phyloP scores from a whole-genome alignment of 768 basidiomycete species.

The Lactarius deliciosus region DNA sequence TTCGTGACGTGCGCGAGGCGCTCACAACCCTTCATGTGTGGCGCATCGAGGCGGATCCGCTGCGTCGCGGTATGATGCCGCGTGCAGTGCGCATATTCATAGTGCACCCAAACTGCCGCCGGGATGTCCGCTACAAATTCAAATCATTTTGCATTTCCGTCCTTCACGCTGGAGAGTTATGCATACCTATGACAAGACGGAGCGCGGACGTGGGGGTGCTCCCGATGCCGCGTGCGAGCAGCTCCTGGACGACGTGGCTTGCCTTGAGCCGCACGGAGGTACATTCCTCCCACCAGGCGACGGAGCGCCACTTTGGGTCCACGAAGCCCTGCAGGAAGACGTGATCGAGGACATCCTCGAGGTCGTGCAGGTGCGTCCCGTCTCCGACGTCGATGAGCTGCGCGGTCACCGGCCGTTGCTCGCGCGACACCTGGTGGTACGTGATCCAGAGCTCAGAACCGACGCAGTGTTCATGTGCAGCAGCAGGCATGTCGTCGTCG shows the following conservation, averaged over 20 bases:
- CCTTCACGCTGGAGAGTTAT: no score
- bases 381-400: constrained; percentile 50
- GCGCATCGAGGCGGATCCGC: constrained; percentile 42
- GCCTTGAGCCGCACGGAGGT: constrained; percentile 41
- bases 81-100: constrained; percentile 41
- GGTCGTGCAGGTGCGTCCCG: constrained; percentile 41
- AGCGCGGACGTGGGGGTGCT: constrained; percentile 46
- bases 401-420: constrained; percentile 42
- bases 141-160: no score
- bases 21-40: constrained; percentile 37
- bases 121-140: constrained; percentile 41
- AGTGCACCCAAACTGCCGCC: constrained; percentile 46
- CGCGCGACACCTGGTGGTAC: constrained; percentile 48
- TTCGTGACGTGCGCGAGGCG: constrained; percentile 49
- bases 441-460: constrained; percentile 47
- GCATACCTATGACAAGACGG: constrained; percentile 47
- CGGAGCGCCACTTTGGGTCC: constrained; percentile 43
- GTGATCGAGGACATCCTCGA: constrained; percentile 51
- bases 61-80: constrained; percentile 40
- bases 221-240: constrained; percentile 41
- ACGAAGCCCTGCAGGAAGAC: constrained; percentile 48
- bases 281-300: constrained; percentile 47
- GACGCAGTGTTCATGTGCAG: no score
- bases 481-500: not conserved
- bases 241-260: constrained; percentile 39